Base-by-base conservation (phyloP, 2,329 filamentous ascomycete genomes). In the Microcera coccophila region DNA sequence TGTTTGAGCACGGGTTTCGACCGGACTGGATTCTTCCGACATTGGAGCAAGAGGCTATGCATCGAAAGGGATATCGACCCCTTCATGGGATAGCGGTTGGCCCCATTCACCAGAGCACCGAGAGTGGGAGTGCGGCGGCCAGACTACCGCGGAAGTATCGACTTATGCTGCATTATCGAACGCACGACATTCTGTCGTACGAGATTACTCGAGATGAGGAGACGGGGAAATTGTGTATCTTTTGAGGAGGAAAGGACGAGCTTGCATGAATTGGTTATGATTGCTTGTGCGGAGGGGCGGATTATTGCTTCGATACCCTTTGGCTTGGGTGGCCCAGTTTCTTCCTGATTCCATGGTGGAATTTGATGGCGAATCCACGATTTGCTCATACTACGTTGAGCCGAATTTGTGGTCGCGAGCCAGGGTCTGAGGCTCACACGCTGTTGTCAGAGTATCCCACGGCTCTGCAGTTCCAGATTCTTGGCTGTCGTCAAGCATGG, bases 161-260 rank as follows among this genome's bases (percentile, higher is more conserved):
- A 45, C 52, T 91, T 44, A 76, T 91, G 60, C 65, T 90, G 62
- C 81, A 87, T 60, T 90, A 84, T 60, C 74, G 75, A 44, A 81
- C 89, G 62, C 81, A 87, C 54, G 76, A 78, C 2, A 75, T 90
- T 20, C 58, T 88, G 50, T 82, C 76, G 45, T 90, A 89, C 65
- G 82, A 87, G 61, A 63, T 89, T 41, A 70, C 65, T 34, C 67
- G 75, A 19, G 63, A 69, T 34, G 61, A 62, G 44, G 52, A 61
- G 43, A 63, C 60, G n/a, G 61, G 60, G 16, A 62, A 62, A 48
- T 31, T 69, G 21, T 66, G 61, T 45, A 57, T 69, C 22, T 65
- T 67, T 36, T 68, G 49, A 61, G 21, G 21, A 32, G 29, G 8
- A 15, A 15, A 32, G 9, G 29, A 15, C n/a, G n/a, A n/a, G 8